Base-by-base conservation (phyloP, 768 basidiomycete species). In the Amanita rimosa region DNA sequence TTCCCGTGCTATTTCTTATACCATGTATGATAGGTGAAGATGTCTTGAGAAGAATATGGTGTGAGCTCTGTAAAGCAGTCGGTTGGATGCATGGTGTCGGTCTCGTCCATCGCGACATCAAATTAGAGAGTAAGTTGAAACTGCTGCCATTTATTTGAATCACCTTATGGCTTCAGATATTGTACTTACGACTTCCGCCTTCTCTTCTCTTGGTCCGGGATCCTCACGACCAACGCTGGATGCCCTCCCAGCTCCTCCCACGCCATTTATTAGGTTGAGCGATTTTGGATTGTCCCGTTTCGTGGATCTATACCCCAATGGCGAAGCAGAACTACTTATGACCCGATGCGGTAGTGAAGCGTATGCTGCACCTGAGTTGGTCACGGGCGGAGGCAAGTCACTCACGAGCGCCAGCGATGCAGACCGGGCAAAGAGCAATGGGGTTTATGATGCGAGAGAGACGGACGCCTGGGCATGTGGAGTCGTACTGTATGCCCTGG, bases 391-490 rank as follows among this genome's bases (percentile, higher is more conserved):
- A 13, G 53, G 64, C 24, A 36, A 52, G 6, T 22, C 46, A 59
- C 33, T 17, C 55, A 52, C 37, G 47, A 26, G 21, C 38, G n/a
- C 26, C 2, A 19, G 38, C 17, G 38, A 13, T 10, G 29, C 38
- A 17, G 27, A 40, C 38, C 17, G 10, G 13, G 8, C 27, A 1
- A 48, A 33, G 27, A 48, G 37, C 16, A 22, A 17, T 11, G 69
- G 60, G n/a, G 67, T 73, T 52, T 94, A 94, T 64, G 89, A 95
- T 62, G 88, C 86, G 2, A 71, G 87, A 11, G 74, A 81, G 60
- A 92, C 88, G 46, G 91, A 94, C 61, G 80, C 83, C 10, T 94
- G 91, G 91, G 88, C 89, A 8, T 81, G 83, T 56, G 90, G 90
- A 1, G 83, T 92, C n/a, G 87, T 91, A 43, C 64, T 93, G 10